These are phyloP conservation scores for Neurospora pannonica DNA, from an alignment of 495 filamentous ascomycete species.

Conservation along the genomic window DNA sequence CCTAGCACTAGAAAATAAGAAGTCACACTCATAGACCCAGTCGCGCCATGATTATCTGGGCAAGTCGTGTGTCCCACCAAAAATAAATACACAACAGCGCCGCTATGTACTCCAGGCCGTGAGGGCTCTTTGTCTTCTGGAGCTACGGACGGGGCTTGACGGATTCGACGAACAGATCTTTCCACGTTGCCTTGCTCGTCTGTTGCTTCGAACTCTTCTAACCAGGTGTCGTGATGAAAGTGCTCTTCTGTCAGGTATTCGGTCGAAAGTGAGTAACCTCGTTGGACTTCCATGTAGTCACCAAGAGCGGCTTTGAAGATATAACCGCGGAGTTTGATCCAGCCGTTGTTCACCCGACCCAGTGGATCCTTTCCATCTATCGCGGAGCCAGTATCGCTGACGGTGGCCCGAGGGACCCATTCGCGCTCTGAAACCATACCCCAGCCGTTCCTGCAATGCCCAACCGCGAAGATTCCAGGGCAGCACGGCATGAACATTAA, in stretches of 20 bases:
- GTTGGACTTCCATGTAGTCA: no score
- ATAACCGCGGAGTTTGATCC: not conserved
- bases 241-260: accelerated
- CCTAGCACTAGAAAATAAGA: no score
- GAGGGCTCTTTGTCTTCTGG: not conserved
- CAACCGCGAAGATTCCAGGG: not conserved
- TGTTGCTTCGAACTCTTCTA: not conserved
- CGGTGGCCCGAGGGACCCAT: no score
- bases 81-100: not conserved
- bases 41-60: no score
- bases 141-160: not conserved
- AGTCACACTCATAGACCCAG: no score
- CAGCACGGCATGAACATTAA: no score
- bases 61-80: no score
- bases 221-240: not conserved
- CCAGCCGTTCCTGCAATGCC: conserved; percentile 7
- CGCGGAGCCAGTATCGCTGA: no score
- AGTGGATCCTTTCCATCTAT: not conserved
- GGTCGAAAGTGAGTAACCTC: no score
- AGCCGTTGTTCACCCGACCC: not conserved
- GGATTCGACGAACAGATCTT: not conserved
- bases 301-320: not conserved
- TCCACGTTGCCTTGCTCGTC: not conserved
- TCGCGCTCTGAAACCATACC: no score
- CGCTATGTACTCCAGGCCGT: no score